Conservation (phyloP, 352 stramenopile genomes). For the Pythium vanterpoolii region DNA sequence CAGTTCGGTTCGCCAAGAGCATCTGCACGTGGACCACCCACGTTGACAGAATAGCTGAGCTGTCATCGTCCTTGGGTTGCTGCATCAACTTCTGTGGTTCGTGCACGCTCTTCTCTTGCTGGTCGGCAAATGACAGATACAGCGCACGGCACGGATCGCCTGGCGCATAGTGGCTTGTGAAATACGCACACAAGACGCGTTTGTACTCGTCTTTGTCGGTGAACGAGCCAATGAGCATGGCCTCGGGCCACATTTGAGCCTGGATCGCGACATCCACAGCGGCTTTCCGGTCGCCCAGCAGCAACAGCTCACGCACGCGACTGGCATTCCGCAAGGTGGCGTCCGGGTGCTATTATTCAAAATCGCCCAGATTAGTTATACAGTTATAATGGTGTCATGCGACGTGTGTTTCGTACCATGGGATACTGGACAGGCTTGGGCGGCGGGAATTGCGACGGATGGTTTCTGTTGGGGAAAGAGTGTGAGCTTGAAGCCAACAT, state of each 20-base stretch:
- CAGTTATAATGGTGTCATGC: too few relatives aligned
- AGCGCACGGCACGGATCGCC: conserved; percentile 76
- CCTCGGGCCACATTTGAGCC: conserved; percentile 84
- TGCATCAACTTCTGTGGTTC: conserved; percentile 75
- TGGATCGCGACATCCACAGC: conserved; percentile 75
- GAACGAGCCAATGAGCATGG: conserved; percentile 84
- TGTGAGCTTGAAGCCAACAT: too few relatives aligned
- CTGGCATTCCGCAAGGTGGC: conserved; percentile 41
- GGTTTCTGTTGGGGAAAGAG: conserved; percentile 23
- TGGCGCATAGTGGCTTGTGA: conserved; percentile 73
- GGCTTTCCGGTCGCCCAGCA: conserved; percentile 72
- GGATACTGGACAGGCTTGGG: conserved; percentile 40
- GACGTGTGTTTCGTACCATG: conserved; percentile 7
- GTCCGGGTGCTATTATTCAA: conserved; percentile 45
- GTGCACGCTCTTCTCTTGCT: conserved; percentile 83
- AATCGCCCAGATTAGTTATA: background rate
- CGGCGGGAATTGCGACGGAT: conserved; percentile 39
- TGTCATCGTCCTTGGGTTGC: conserved; percentile 22
- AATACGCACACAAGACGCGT: conserved; percentile 68
- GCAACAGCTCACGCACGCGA: conserved; percentile 63
- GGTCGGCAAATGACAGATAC: conserved; percentile 79
- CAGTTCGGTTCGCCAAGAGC: conserved; percentile 73
- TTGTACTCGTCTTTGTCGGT: conserved; percentile 86
- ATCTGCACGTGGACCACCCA: conserved; percentile 84
- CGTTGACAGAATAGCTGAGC: conserved; percentile 58